Evolutionary conservation across 768 basidiomycete species (phyloP).

Genomic region (Candolleomyces efflorescens): DNA sequence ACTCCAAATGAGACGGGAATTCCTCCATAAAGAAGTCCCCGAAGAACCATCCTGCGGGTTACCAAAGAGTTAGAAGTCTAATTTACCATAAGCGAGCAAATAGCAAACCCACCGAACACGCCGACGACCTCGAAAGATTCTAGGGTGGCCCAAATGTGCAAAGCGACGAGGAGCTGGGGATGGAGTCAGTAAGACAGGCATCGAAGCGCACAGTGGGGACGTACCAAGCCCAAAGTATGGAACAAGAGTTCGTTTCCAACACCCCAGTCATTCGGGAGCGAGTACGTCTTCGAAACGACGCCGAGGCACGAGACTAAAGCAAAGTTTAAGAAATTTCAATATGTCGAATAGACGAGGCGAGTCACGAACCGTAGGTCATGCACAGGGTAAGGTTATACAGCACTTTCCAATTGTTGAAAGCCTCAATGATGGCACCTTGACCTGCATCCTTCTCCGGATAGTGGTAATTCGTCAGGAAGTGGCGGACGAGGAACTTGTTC

Average conservation of each 20-base stretch:
- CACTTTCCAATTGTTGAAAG: slow-evolving; percentile 93
- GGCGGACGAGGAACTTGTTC: slow-evolving; percentile 85
- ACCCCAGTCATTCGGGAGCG: slow-evolving; percentile 77
- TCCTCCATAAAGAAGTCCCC: slow-evolving; percentile 97
- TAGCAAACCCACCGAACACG: slow-evolving; percentile 63
- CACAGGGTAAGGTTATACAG: slow-evolving; percentile 89
- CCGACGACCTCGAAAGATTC: slow-evolving; percentile 94
- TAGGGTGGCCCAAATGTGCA: slow-evolving; percentile 89
- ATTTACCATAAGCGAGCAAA: neutral
- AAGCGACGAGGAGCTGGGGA: slow-evolving; percentile 67
- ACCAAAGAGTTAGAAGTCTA: neutral
- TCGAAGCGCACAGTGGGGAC: slow-evolving; percentile 23
- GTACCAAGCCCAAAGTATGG: slow-evolving; percentile 82
- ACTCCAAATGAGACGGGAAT: slow-evolving; percentile 85
- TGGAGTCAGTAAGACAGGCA: slow-evolving; percentile 8
- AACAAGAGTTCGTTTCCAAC: slow-evolving; percentile 83
- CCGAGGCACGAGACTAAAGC: slow-evolving; percentile 74
- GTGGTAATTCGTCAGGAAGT: slow-evolving; percentile 93
- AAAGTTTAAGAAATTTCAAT: slow-evolving; percentile 5
- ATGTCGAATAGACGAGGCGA: neutral
- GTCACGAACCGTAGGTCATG: slow-evolving; percentile 82
- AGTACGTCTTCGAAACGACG: slow-evolving; percentile 89
- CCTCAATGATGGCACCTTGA: slow-evolving; percentile 82
- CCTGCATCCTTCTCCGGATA: slow-evolving; percentile 70
- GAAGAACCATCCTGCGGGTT: slow-evolving; percentile 86